Percentiles rank a stretch among this genome's conserved stretches.
phyloP scores from a whole-genome alignment of 805 yeast genomes.

The Candida nemodendra region DNA sequence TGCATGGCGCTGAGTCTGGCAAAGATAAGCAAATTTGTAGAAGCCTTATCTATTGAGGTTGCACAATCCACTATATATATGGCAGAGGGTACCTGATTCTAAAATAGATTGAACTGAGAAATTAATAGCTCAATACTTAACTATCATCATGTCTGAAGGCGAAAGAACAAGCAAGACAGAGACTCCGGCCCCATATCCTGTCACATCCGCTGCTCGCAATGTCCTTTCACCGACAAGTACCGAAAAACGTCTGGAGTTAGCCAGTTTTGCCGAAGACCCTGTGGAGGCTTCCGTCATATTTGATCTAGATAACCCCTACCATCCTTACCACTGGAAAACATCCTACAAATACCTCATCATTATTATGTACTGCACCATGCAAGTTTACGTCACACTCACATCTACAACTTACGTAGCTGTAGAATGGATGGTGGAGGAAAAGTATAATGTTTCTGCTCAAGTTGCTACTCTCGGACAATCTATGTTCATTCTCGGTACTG shows the following conservation, averaged over 20 bases:
- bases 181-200: conserved; percentile 6
- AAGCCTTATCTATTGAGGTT: no score
- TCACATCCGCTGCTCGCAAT: conserved; percentile 8
- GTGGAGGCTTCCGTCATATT: conserved; percentile 29
- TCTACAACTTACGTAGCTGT: conserved; percentile 34
- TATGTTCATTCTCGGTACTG: conserved; percentile 36
- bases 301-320: conserved; percentile 30
- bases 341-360: conserved; percentile 27
- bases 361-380: conserved; percentile 29
- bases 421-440: conserved; percentile 29
- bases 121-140: no score
- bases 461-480: conserved; percentile 37
- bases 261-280: conserved; percentile 26
- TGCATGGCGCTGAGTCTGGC: no score
- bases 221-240: conserved; percentile 14
- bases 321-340: conserved; percentile 33
- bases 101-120: no score
- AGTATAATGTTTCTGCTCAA: conserved; percentile 27
- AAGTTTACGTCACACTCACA: conserved; percentile 32
- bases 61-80: no score
- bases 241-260: conserved; percentile 24
- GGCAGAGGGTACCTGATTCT: no score
- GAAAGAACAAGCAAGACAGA: no score
- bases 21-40: no score
- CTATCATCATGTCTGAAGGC: no score